These are phyloP conservation scores for Xylaria sp. DNA, from an alignment of 2,329 filamentous ascomycete species.

Conservation along the genomic window DNA sequence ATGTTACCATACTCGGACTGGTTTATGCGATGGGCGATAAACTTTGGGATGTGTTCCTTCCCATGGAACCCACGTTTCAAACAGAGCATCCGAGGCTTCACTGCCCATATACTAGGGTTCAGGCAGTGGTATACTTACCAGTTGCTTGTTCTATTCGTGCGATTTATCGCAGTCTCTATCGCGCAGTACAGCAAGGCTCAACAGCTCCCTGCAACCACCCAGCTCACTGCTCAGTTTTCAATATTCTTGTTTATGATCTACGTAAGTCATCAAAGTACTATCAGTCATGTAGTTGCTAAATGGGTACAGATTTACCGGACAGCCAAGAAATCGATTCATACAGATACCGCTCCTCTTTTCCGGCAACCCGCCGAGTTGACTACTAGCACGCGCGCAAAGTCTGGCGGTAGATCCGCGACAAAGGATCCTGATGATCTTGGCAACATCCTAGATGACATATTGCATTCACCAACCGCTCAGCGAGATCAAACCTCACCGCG, in stretches of 20 bases:
- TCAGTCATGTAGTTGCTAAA: slow-evolving; percentile 39
- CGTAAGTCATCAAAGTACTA: slow-evolving; percentile 55
- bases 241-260: slow-evolving; percentile 63
- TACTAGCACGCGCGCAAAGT: slow-evolving; percentile 41
- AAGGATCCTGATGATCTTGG: slow-evolving; percentile 45
- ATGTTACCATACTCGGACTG: slow-evolving; percentile 55
- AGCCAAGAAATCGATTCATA: slow-evolving; percentile 59
- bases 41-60: slow-evolving; percentile 61
- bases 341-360: slow-evolving; percentile 69
- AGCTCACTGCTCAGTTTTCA: slow-evolving; percentile 64
- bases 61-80: slow-evolving; percentile 78
- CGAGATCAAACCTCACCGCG: slow-evolving; percentile 15
- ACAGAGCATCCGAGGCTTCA: slow-evolving; percentile 68
- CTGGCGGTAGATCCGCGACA: slow-evolving; percentile 46
- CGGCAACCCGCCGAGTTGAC: slow-evolving; percentile 43
- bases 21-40: slow-evolving; percentile 60
- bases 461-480: slow-evolving; percentile 30
- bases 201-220: slow-evolving; percentile 53
- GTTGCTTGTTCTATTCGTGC: slow-evolving; percentile 64
- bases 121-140: slow-evolving; percentile 75
- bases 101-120: slow-evolving; percentile 68
- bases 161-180: slow-evolving; percentile 61
- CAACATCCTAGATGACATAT: slow-evolving; percentile 47
- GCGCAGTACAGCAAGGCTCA: slow-evolving; percentile 54
- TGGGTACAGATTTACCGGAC: slow-evolving; percentile 56